Evolutionary conservation across 2,329 filamentous ascomycete genomes (phyloP).

Genomic region (Rutstroemia sp.): DNA sequence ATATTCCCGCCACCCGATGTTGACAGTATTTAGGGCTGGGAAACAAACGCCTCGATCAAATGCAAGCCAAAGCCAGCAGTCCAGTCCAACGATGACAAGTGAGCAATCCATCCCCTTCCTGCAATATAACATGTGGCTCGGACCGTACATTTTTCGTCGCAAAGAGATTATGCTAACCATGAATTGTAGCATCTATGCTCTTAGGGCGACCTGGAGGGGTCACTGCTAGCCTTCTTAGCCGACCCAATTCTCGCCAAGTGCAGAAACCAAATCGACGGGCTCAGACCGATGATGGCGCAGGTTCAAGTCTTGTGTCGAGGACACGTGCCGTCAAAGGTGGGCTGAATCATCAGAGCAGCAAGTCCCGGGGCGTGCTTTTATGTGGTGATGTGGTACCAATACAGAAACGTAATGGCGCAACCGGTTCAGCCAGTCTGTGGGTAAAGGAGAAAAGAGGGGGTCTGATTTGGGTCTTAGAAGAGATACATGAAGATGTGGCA

Average conservation of each 20-base stretch:
- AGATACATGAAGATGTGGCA: constrained; percentile 91
- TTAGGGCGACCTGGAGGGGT: constrained; percentile 63
- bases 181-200: constrained; percentile 44
- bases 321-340: constrained; percentile 42
- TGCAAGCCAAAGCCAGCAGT: constrained; percentile 21
- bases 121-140: too few relatives aligned
- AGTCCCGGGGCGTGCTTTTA: constrained; percentile 80
- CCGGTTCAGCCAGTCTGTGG: constrained; percentile 91
- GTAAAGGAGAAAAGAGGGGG: constrained; percentile 95
- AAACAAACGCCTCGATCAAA: constrained; percentile 18
- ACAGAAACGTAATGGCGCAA: constrained; percentile 86
- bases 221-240: constrained; percentile 81
- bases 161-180: constrained; percentile 3
- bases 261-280: constrained; percentile 43
- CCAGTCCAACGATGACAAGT: constrained; percentile 27
- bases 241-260: constrained; percentile 52
- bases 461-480: constrained; percentile 94
- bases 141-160: not conserved
- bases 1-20: not conserved
- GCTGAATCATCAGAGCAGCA: constrained; percentile 55
- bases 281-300: constrained; percentile 55
- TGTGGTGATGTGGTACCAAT: constrained; percentile 99
- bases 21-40: constrained; percentile 11
- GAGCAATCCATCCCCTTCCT: not conserved
- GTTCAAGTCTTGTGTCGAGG: constrained; percentile 36